These are phyloP conservation scores for Paxillus rubicundulus DNA, from an alignment of 768 basidiomycete species.

Conservation along the genomic window DNA sequence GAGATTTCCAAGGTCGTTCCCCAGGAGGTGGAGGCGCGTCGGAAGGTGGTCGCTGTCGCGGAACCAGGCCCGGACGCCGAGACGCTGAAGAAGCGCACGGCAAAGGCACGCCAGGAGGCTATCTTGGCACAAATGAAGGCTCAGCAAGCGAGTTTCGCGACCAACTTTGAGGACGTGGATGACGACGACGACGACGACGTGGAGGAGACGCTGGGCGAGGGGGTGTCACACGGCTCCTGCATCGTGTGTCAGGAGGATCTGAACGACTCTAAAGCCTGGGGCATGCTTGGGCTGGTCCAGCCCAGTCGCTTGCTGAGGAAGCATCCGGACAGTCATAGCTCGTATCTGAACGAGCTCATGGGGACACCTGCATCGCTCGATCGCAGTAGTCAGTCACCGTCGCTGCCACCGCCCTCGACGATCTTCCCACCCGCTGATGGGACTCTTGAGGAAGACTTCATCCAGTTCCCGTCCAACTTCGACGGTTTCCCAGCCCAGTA, in stretches of 20 bases:
- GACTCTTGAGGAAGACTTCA: constrained; percentile 26
- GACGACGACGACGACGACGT: constrained; percentile 58
- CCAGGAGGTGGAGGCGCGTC: constrained; percentile 51
- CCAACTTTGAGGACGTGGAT: constrained; percentile 74
- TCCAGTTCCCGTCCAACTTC: constrained; percentile 56
- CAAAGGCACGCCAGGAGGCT: constrained; percentile 86
- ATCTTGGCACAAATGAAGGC: constrained; percentile 96
- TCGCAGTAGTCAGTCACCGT: constrained; percentile 31
- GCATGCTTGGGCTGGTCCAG: constrained; percentile 82
- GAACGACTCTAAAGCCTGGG: constrained; percentile 69
- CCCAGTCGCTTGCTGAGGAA: constrained; percentile 82
- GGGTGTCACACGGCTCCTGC: constrained; percentile 80
- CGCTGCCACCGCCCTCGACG: constrained; percentile 31
- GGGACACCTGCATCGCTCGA: constrained; percentile 66
- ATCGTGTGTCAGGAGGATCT: constrained; percentile 98
- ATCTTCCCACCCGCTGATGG: constrained; percentile 33
- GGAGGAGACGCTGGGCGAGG: constrained; percentile 43
- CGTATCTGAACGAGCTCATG: constrained; percentile 72
- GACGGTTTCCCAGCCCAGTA: constrained; percentile 70
- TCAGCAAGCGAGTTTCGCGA: constrained; percentile 83
- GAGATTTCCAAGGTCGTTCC: constrained; percentile 56
- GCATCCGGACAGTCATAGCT: constrained; percentile 61
- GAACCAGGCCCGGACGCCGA: constrained; percentile 47
- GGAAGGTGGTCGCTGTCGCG: constrained; percentile 40
- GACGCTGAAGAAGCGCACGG: constrained; percentile 77